Conservation (phyloP, 768 basidiomycete species). For the Boletus pseudo-olivaceus region DNA sequence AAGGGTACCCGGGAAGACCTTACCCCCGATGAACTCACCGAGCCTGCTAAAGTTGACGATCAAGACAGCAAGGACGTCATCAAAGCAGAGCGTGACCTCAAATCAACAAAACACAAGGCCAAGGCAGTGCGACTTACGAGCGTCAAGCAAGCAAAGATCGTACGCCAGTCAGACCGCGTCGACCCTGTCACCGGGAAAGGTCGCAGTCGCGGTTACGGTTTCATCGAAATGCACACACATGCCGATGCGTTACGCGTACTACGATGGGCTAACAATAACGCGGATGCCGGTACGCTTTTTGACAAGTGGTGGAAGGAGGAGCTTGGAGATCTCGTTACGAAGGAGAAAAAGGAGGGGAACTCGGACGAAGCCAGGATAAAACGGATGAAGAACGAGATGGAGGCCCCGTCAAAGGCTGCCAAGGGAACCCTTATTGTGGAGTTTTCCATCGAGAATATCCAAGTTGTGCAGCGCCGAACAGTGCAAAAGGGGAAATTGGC, state of each 20-base stretch:
- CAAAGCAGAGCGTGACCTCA: slow-evolving; percentile 22
- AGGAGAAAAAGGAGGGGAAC: slow-evolving; percentile 46
- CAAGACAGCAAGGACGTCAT: slow-evolving; percentile 27
- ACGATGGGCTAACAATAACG: slow-evolving; percentile 93
- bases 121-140: slow-evolving; percentile 36
- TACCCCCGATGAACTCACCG: slow-evolving; percentile 66
- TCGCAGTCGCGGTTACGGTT: slow-evolving; percentile 91
- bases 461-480: slow-evolving; percentile 77
- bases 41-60: slow-evolving; percentile 33
- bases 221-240: slow-evolving; percentile 85
- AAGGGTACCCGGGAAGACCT: slow-evolving; percentile 56
- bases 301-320: slow-evolving; percentile 87
- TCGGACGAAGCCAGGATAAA: slow-evolving; percentile 52
- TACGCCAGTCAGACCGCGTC: slow-evolving; percentile 84
- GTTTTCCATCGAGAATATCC: slow-evolving; percentile 93
- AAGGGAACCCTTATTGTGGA: slow-evolving; percentile 76
- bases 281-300: slow-evolving; percentile 59
- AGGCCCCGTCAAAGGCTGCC: slow-evolving; percentile 35
- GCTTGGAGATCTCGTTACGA: slow-evolving; percentile 51
- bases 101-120: slow-evolving; percentile 23
- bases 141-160: slow-evolving; percentile 90
- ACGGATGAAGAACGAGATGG: slow-evolving; percentile 56
- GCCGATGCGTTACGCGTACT: slow-evolving; percentile 87
- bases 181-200: slow-evolving; percentile 86
- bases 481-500: slow-evolving; percentile 42